Base-by-base conservation (phyloP, 768 basidiomycete species). In the Austroboletus eburneus region DNA sequence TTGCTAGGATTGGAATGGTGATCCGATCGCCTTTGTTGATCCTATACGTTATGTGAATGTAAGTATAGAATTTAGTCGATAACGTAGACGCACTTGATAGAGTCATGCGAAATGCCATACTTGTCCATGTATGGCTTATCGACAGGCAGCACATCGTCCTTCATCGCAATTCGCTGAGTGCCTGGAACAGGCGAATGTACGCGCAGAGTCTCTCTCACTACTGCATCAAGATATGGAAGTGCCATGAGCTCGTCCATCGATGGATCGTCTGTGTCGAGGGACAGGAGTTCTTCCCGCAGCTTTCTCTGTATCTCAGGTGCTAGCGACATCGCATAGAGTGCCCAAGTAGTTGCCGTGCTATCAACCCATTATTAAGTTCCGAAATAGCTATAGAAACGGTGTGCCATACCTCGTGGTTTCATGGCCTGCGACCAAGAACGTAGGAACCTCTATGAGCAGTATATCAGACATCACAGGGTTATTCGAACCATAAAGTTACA, bases 201-300 rank as follows among this genome's bases (percentile, higher is more conserved):
- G 0, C 84, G 75, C 46, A 86, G 61, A 0, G 74, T 77, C 63
- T 86, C 85, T 8, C 77, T 73, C 2, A 83, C 70, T 8, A 85
- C 75, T 18, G 69, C 70, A 51, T 87, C 87, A n/a, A 90, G 78
- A 55, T 85, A 87, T 0, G 82, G 75, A 4, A 91, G 69, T 3
- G 74, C 68, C 46, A 78, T 75, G 1, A 90, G 72, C 29, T 81
- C 74, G 27, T 89, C 86, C 80, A 87, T 85, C 4, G 74, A 72
- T 2, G 85, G 85, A 1, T 65, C 76, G 9, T 84, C 78, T 0
- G 77, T 80, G 1, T 70, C 56, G 9, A 83, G 66, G 0, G 65
- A 57, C 5, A 77, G 62, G 2, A 84, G 67, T 55, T 89, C 85
- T 2, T 77, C 70, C 1, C 83, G 72, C 0, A 90, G 72, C 50